phyloP scores from a whole-genome alignment of 208 protist genomes.

The Acanthamoeba royreba region DNA sequence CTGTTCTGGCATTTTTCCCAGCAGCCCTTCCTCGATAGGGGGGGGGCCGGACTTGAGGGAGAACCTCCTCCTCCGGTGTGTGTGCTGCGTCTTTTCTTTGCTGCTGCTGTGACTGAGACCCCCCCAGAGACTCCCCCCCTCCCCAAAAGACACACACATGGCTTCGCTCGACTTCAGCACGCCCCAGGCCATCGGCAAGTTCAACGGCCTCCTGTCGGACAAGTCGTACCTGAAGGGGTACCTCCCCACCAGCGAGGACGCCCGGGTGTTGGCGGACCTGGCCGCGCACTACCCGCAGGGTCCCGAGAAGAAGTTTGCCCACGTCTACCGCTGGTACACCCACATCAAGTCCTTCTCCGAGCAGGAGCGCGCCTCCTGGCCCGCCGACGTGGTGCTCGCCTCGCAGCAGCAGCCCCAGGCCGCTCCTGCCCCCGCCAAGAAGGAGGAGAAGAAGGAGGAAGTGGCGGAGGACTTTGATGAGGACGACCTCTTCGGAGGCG shows the following conservation, averaged over 20 bases:
- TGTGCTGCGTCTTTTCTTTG: neutral
- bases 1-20: neutral
- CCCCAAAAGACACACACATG: neutral
- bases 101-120: neutral
- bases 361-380: slow-evolving; percentile 19
- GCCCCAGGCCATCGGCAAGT: slow-evolving; percentile 27
- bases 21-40: neutral
- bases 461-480: slow-evolving; percentile 58
- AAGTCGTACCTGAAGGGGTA: slow-evolving; percentile 64
- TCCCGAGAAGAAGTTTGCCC: slow-evolving; percentile 56
- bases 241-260: slow-evolving; percentile 54
- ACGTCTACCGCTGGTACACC: slow-evolving; percentile 63
- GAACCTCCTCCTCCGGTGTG: no score
- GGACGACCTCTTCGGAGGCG: slow-evolving; percentile 66
- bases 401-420: neutral
- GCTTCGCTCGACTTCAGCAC: slow-evolving; percentile 31
- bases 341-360: slow-evolving; percentile 60
- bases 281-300: neutral
- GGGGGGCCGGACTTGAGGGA: neutral
- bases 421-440: neutral
- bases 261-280: slow-evolving; percentile 50
- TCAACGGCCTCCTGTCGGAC: slow-evolving; percentile 62
- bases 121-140: neutral
- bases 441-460: slow-evolving; percentile 12
- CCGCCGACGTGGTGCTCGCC: neutral